Conservation (phyloP, 225 moss, liverwort and hornwort genomes). For the Marchantia paleacea region DNA sequence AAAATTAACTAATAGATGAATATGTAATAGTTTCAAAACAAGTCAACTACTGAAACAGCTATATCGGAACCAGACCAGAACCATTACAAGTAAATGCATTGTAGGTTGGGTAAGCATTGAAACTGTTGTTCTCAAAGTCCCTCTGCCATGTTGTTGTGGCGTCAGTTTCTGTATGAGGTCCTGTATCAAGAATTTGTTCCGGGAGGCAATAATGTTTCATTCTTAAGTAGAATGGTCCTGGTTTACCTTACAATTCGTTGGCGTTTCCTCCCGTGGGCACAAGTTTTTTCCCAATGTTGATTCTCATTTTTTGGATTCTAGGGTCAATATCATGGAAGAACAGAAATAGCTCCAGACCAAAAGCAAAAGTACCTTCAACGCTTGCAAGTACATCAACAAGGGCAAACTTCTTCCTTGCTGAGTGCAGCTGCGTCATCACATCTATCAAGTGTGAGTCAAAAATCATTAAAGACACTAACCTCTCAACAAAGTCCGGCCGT, state of each 20-base stretch:
- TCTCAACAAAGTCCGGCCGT: constrained; percentile 6
- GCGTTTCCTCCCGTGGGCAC: neutral
- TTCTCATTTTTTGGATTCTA: neutral
- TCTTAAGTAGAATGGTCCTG: neutral
- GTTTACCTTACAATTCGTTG: neutral
- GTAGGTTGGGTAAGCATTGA: no score
- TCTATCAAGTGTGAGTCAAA: constrained; percentile 15
- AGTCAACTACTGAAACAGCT: no score
- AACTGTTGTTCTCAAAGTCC: no score
- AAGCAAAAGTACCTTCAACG: constrained; percentile 89
- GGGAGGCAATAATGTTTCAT: neutral
- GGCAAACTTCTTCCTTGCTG: constrained; percentile 58
- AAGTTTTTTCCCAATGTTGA: neutral
- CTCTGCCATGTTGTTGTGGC: neutral
- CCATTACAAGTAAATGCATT: no score
- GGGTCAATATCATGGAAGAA: constrained; percentile 72
- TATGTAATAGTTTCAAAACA: no score
- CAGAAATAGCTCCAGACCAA: constrained; percentile 88
- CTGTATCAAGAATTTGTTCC: neutral
- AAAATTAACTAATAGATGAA: no score
- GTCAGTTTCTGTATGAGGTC: neutral
- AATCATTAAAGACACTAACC: neutral
- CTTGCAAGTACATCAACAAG: constrained; percentile 74
- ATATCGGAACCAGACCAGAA: no score
- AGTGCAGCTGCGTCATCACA: constrained; percentile 8